Conservation (phyloP, 2,329 filamentous ascomycete species). For the Colletotrichum musae region DNA sequence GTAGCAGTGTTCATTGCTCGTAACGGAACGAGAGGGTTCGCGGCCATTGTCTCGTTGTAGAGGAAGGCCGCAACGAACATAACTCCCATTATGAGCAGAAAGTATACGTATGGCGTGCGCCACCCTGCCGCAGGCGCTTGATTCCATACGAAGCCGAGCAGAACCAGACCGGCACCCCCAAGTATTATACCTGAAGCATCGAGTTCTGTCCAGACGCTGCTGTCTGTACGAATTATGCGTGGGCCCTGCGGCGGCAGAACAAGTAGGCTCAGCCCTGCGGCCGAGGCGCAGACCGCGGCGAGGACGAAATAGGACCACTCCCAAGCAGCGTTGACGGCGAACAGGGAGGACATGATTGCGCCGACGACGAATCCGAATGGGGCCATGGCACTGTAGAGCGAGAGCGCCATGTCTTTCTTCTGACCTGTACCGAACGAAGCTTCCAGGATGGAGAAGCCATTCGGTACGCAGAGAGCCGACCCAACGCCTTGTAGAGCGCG, state of each 20-base stretch:
- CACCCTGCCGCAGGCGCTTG: constrained; percentile 61
- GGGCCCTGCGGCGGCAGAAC: constrained; percentile 25
- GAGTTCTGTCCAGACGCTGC: constrained; percentile 47
- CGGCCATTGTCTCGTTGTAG: constrained; percentile 52
- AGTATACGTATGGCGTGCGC: constrained; percentile 58
- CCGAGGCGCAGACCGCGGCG: constrained; percentile 11
- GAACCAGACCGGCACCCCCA: constrained; percentile 56
- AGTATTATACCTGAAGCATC: constrained; percentile 55
- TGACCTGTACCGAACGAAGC: constrained; percentile 59
- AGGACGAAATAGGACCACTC: constrained; percentile 27
- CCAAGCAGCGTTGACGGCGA: constrained; percentile 40
- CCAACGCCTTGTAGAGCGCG: constrained; percentile 68
- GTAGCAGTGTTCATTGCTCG: constrained; percentile 60
- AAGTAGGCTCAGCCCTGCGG: constrained; percentile 36
- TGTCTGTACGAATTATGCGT: neutral
- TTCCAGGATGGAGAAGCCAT: constrained; percentile 70
- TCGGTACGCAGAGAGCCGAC: constrained; percentile 69
- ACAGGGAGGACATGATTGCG: constrained; percentile 46
- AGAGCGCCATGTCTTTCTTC: constrained; percentile 53
- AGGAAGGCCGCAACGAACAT: constrained; percentile 50
- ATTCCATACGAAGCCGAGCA: constrained; percentile 68
- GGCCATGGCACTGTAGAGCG: constrained; percentile 53
- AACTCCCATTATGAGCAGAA: constrained; percentile 54
- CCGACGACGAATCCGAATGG: constrained; percentile 51
- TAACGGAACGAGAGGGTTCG: constrained; percentile 71